phyloP scores from a whole-genome alignment of 306 rosid genomes.

The Cicer bijugum region DNA sequence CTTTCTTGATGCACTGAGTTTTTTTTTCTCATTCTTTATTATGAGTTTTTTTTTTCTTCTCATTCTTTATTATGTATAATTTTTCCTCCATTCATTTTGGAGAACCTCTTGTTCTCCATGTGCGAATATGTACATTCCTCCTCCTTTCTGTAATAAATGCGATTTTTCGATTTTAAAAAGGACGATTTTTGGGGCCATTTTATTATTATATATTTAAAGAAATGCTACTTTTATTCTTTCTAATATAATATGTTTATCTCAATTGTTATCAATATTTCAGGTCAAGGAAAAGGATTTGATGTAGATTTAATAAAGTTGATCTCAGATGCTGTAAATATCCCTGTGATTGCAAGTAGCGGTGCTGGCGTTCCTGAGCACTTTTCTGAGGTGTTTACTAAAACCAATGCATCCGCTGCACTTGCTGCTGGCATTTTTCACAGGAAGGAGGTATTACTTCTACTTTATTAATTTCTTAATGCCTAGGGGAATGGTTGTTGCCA shows the following conservation, averaged over 20 bases:
- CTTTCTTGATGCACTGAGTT: slow-evolving; percentile 20
- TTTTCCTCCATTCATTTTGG: not conserved
- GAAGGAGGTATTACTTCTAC: slow-evolving; percentile 68
- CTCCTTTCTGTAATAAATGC: not conserved
- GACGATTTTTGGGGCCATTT: not conserved
- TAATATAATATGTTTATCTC: slow-evolving; percentile 26
- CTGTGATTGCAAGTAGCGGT: slow-evolving; percentile 98
- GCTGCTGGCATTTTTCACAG: slow-evolving; percentile 99
- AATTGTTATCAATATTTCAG: slow-evolving; percentile 51
- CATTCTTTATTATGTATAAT: not conserved
- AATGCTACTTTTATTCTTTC: slow-evolving; percentile 25
- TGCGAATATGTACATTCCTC: not conserved
- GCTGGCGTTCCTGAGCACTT: slow-evolving; percentile 85
- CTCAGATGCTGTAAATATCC: slow-evolving; percentile 86
- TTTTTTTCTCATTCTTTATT: not conserved
- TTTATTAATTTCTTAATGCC: not conserved
- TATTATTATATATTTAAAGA: not conserved
- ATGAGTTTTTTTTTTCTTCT: not conserved
- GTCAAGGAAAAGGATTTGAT: slow-evolving; percentile 98
- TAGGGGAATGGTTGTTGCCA: not conserved
- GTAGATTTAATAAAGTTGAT: slow-evolving; percentile 67
- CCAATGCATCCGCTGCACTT: slow-evolving; percentile 94
- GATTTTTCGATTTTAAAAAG: not conserved
- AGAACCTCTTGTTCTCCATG: not conserved
- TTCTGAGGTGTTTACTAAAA: slow-evolving; percentile 75